Evolutionary conservation across 345 rosid species (phyloP).

Genomic region (Gossypium australe): DNA sequence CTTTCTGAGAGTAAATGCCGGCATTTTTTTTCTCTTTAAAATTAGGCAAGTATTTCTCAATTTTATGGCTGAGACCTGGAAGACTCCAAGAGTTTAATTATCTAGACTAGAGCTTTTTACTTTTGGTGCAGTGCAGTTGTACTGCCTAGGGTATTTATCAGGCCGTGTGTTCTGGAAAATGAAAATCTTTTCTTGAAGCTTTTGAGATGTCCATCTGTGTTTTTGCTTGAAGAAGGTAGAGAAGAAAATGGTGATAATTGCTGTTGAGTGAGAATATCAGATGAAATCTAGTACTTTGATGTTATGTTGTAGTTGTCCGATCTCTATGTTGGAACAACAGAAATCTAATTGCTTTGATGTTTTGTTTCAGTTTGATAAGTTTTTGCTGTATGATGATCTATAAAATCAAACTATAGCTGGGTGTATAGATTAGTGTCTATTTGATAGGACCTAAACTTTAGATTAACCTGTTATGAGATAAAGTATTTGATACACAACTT

Average conservation of each 20-base stretch:
- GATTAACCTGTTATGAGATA: no score
- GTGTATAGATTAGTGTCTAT: no score
- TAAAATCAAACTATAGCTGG: no score
- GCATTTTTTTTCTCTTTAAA: neutral
- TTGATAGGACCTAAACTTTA: no score
- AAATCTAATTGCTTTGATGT: no score
- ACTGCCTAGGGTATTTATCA: neutral
- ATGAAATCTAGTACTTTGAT: no score
- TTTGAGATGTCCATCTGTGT: neutral
- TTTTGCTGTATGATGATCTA: no score
- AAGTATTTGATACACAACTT: neutral
- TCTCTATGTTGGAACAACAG: no score
- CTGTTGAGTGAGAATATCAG: no score
- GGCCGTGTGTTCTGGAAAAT: neutral
- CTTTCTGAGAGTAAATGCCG: constrained; percentile 1
- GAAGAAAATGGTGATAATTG: no score
- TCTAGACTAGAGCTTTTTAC: neutral
- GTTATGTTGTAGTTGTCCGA: no score
- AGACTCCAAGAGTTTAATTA: neutral
- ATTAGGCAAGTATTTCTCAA: neutral
- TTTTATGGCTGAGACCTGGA: neutral
- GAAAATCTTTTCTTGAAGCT: neutral
- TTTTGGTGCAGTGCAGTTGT: neutral
- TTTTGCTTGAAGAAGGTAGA: neutral
- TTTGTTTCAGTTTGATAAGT: no score